phyloP scores from a whole-genome alignment of 2,329 filamentous ascomycete species.

The Microsporum ferrugineum region DNA sequence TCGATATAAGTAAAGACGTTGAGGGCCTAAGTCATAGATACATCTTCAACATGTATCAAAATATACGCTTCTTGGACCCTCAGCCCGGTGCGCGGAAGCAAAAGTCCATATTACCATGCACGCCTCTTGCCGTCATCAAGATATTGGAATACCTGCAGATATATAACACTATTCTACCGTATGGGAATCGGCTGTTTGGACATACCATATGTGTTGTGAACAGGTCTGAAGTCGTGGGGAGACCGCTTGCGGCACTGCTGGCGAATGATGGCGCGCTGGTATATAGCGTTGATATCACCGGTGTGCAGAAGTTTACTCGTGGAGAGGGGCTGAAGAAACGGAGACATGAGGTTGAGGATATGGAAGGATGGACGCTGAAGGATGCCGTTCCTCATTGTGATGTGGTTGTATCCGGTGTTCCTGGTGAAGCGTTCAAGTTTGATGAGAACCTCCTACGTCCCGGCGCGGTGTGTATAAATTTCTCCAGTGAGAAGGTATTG shows the following conservation, averaged over 20 bases:
- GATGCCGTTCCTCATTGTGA: slow-evolving; percentile 80
- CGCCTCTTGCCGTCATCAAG: slow-evolving; percentile 90
- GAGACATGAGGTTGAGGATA: slow-evolving; percentile 76
- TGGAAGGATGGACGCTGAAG: slow-evolving; percentile 66
- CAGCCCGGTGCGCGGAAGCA: slow-evolving; percentile 53
- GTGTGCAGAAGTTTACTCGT: slow-evolving; percentile 83
- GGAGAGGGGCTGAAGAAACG: slow-evolving; percentile 76
- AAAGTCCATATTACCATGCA: slow-evolving; percentile 92
- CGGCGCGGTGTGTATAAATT: slow-evolving; percentile 97
- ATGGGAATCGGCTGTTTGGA: slow-evolving; percentile 85
- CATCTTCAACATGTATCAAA: slow-evolving; percentile 99
- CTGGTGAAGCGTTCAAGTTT: slow-evolving; percentile 79
- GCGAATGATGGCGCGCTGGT: slow-evolving; percentile 94
- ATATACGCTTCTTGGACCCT: slow-evolving; percentile 82
- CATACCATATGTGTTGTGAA: slow-evolving; percentile 96
- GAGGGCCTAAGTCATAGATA: slow-evolving; percentile 89
- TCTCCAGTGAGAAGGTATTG: slow-evolving; percentile 69
- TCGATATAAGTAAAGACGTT: slow-evolving; percentile 82
- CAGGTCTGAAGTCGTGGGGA: slow-evolving; percentile 86
- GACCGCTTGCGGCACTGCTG: slow-evolving; percentile 80
- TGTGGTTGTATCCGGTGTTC: slow-evolving; percentile 89
- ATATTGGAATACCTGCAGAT: slow-evolving; percentile 91
- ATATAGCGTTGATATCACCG: slow-evolving; percentile 86
- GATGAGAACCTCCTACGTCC: slow-evolving; percentile 71
- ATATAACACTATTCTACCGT: slow-evolving; percentile 88